Evolutionary conservation across 345 rosid species (phyloP), one percentile per base, ranked within the genome.

Genomic region (Rhizophora mangle): DNA sequence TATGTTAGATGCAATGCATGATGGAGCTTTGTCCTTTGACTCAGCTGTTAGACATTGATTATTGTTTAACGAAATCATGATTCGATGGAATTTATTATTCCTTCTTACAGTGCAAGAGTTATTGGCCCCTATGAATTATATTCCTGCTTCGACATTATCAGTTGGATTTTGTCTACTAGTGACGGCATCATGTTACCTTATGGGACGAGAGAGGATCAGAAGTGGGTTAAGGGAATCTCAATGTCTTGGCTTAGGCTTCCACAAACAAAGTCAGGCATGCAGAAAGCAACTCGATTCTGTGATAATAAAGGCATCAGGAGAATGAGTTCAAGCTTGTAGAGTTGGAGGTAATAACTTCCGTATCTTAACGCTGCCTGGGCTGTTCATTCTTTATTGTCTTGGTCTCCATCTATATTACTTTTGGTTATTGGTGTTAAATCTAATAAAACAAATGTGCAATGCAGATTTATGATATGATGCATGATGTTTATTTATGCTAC

Each of bases 281-380:
- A 16, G 51, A 54, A 6, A 21, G 37, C 13, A 24, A 54, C 27
- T 54, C n/a, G 46, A 57, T 24, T 49, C 46, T 24, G 15, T 15
- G 5, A 47, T 43, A 51, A 47, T 60, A 57, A 36, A 60, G 11
- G 7, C 30, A 8, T 32, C 55, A 4, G 54, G 68, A 19, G 55
- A 53, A 54, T 32, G 29, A 34, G 43, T 36, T 60, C 34, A 53
- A n/a, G 57, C n/a, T 65, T 34, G 26, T 52, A 6, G 26, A 8
- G 72, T 37, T 54, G 58, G 62, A 37, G 47, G 56, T 65, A 67
- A 62, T 53, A 46, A 39, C 16, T 52, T 60, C 63, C 61, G 31
- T 51, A 54, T 49, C 60, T 46, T 51, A 34, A 56, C 16, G 7
- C 29, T 32, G 32, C 61, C n/a, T 27, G 11, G 32, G 53, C 34